Evolutionary conservation across 1,284 basidiomycete species (phyloP), one percentile per base, ranked within the genome.

Genomic region (Omphalotus olearius): DNA sequence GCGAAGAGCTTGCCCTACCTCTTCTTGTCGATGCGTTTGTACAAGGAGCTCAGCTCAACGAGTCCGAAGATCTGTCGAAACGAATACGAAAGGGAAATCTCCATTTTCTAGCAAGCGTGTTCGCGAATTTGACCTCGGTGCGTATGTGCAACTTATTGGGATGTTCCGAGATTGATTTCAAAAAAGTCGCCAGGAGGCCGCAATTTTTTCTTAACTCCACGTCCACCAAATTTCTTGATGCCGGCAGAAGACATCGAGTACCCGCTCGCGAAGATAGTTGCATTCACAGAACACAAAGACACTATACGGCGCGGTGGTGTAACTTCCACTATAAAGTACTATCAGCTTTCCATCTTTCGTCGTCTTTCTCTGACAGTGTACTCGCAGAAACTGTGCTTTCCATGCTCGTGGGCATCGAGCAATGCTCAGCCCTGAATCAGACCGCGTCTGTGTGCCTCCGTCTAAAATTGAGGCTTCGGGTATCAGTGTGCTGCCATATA

Each of bases 71-170:
- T 39, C 63, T 69, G 2, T 69, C 73, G 2, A 75, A 77, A 54
- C 70, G 82, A 65, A 63, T 71, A 60, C 67, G 89, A 40, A 93
- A 91, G 68, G 88, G 81, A 36, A 78, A 85, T 53, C 75, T 95
- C 30, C 88, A 97, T 69, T 98, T 97, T 69, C 73, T 97, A 14
- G 84, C 93, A 0, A 92, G 86, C 54, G 93, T 96, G 3, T 95
- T 97, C 65, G 93, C 93, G 13, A 97, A 98, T 65, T 68, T 96
- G 47, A 88, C 82, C 40, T 80, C 83, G 61, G 93, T 93, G 62
- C 59, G 81, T 72, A 54, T 57, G 14, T 17, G 26, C 40, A 38
- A 35, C 37, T 17, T 23, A 11, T 2, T 36, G 4, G 45, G 18
- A 10, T 46, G 10, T 26, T 13, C 38, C 6, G 38, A 42, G 18